Evolutionary conservation across 2,329 filamentous ascomycete genomes (phyloP).

Genomic region (Annulohypoxylon truncatum): DNA sequence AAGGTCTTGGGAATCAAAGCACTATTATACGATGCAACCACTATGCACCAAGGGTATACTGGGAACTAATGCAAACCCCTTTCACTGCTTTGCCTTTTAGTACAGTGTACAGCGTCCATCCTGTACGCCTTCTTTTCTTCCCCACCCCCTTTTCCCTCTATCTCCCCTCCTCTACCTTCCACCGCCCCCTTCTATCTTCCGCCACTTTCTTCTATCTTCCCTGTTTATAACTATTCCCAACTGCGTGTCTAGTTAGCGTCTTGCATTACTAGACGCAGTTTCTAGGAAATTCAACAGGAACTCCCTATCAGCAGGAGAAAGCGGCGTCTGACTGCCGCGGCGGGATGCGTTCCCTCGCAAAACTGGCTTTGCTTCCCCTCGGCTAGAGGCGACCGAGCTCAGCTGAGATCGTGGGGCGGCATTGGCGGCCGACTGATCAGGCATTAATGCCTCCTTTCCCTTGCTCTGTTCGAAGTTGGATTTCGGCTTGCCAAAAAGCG

Average conservation of each 20-base stretch:
- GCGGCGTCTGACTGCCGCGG: slow-evolving; percentile 64
- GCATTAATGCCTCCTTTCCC: slow-evolving; percentile 48
- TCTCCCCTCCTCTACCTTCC: background rate
- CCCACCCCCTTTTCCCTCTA: background rate
- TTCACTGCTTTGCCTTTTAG: background rate
- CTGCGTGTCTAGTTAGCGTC: slow-evolving; percentile 44
- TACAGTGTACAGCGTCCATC: background rate
- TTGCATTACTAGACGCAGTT: slow-evolving; percentile 58
- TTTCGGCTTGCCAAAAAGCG: slow-evolving; percentile 69
- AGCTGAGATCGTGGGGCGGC: slow-evolving; percentile 53
- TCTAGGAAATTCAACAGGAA: slow-evolving; percentile 83
- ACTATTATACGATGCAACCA: slow-evolving; percentile 20
- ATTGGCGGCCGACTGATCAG: slow-evolving; percentile 40
- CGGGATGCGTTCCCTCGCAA: slow-evolving; percentile 46
- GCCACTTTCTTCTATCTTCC: background rate
- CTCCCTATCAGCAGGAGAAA: slow-evolving; percentile 77
- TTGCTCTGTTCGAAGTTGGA: slow-evolving; percentile 45
- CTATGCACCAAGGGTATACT: slow-evolving; percentile 24
- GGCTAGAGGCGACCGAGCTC: slow-evolving; percentile 58
- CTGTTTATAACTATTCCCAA: background rate
- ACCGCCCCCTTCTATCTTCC: background rate
- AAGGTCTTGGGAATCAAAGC: background rate
- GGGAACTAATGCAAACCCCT: slow-evolving; percentile 2
- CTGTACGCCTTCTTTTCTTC: background rate
- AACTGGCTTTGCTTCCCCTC: slow-evolving; percentile 49